Conservation (phyloP, 352 stramenopile genomes). For the Blastocystis sp. region DNA sequence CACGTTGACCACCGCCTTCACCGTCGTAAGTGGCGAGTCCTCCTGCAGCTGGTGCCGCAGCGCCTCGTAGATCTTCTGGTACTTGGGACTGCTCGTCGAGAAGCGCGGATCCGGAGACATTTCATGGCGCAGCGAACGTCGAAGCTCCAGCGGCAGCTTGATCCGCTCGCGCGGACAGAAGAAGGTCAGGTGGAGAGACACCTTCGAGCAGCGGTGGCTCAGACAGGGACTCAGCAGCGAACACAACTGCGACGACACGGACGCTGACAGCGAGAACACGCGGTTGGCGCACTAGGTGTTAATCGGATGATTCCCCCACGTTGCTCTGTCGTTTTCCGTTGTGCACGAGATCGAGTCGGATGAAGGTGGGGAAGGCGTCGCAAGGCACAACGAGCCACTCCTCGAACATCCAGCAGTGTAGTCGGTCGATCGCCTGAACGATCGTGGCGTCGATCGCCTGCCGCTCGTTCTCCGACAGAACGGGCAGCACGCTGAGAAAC, state of each 20-base stretch:
- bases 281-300: not conserved
- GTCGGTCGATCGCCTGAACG: not conserved
- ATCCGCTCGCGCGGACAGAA: not conserved
- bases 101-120: not conserved
- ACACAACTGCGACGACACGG: not conserved
- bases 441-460: not conserved
- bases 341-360: not conserved
- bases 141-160: not conserved
- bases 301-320: too few relatives aligned
- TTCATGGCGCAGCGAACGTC: too few relatives aligned
- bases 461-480: not conserved
- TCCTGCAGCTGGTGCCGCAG: not conserved
- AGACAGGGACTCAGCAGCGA: not conserved
- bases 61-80: not conserved
- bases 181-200: not conserved
- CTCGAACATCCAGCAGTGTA: conserved; percentile 4
- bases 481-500: not conserved
- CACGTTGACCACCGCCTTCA: not conserved
- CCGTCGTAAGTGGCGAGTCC: not conserved
- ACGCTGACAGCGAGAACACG: not conserved
- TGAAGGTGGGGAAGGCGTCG: conserved; percentile 3
- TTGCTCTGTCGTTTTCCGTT: not conserved
- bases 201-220: not conserved
- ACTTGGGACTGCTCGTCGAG: not conserved
- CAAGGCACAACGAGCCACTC: conserved; percentile 29